Base-by-base conservation (phyloP, 192 early-diverging fungal genomes). In the Coemansia sp. region DNA sequence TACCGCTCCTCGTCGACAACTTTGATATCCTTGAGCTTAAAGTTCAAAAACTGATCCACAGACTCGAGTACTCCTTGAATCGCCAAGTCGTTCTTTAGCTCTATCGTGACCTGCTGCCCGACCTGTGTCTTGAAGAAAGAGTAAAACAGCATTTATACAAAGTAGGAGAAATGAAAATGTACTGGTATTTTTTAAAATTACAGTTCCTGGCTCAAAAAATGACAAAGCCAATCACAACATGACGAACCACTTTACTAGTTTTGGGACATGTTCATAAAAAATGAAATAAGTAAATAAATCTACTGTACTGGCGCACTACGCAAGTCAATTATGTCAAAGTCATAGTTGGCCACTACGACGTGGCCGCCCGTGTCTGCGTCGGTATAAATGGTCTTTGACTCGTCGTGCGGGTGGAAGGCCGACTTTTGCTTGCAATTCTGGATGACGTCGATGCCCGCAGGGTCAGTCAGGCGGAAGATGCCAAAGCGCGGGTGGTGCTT, bases 41-140 rank as follows among this genome's bases (percentile, higher is more conserved):
- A 96, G 81, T 99, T 99, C 70, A 99, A 87, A 79, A 96, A 99
- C 85, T 98, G 98, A 86, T 99, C 98, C 9, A 99, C 98, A 3
- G 97, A 98, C 29, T 97, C 93, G 31, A 99, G 86, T 29, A 90
- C 92, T 15, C 98, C 98, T 36, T 86, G 89, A 55, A 99, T 95
- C 18, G 92, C 88, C 65, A 99, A 77, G 84, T 99, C 98, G 73
- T 99, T 99, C 86, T 99, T 99, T 69, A 99, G 89, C 86, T 99
- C 98, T 10, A 99, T 92, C 9, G 94, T 96, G 20, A 99, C 96
- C 64, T 89, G 83, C 73, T 97, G 92, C 11, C 95, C 96, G 27
- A 99, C 93, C 24, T 98, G 89, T 1, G 97, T 99, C 82, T 99
- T 99, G 89, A 99, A 99, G 75, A 99, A 98, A 36, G 96, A 98